phyloP scores from a whole-genome alignment of 2,329 filamentous ascomycete species.

The Parascedosporium putredinis region DNA sequence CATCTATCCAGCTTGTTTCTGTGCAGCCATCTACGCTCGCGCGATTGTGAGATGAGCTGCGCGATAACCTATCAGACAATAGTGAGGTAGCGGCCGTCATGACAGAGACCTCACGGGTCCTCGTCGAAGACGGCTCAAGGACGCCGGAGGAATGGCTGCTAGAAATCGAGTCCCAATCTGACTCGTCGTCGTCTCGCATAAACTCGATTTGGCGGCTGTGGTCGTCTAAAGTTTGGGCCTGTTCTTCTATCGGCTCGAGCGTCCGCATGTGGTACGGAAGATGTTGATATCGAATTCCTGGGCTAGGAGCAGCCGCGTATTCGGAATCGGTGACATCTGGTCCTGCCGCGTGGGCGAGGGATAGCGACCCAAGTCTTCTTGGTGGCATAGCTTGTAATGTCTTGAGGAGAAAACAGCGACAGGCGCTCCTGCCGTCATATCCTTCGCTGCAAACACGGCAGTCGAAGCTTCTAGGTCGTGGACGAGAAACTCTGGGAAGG shows the following conservation, averaged over 20 bases:
- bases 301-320: neutral
- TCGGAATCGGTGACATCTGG: neutral
- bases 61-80: conserved; percentile 22
- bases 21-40: conserved; percentile 9
- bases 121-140: conserved; percentile 22
- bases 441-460: conserved; percentile 36
- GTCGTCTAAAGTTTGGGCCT: neutral
- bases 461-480: conserved; percentile 40
- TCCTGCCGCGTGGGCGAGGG: neutral
- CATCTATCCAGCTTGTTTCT: conserved; percentile 14
- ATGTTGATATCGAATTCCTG: neutral
- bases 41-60: conserved; percentile 15
- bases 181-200: conserved; percentile 13
- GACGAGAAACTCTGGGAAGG: conserved; percentile 45
- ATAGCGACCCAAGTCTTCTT: neutral
- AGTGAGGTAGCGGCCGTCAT: conserved; percentile 30
- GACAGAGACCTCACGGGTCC: conserved; percentile 26
- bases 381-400: neutral
- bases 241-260: conserved; percentile 9
- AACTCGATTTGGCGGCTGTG: neutral
- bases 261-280: conserved; percentile 1
- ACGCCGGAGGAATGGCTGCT: conserved; percentile 25
- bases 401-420: conserved; percentile 21
- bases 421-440: conserved; percentile 42
- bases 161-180: conserved; percentile 18